Evolutionary conservation across 352 stramenopile species (phyloP), one percentile per base, ranked within the genome.

Genomic region (Blastocystis hominis): DNA sequence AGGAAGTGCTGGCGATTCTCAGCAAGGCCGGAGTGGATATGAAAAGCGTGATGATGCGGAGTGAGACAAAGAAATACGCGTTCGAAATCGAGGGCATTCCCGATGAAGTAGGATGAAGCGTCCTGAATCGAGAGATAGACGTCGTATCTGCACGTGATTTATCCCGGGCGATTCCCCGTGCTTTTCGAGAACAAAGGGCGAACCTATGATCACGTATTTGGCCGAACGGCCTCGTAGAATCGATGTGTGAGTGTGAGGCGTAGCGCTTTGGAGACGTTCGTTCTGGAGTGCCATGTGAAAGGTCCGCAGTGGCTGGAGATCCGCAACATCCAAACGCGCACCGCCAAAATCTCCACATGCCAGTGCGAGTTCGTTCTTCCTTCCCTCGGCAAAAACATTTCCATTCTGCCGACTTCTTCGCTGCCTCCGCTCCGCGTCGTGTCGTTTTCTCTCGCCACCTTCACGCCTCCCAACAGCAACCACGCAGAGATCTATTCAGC

Each of bases 71-170:
- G 47, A 94, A 97, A 63, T 99, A 99, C 89, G 96, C 96, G 0
- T 99, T 99, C 89, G 95, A 98, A 54, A 92, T 97, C 68, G 91
- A 92, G 0, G 93, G 95, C 81, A 95, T 99, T 76, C 97, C 97
- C 2, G 92, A 96, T 15, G 91, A 91, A 34, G 94, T 66, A 20
- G 50, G 59, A 10, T 13, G 4, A 1, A 1, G 15, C 20, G 17
- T 13, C 13, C 4, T 17, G 9, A 7, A 20, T 17, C 68, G 10
- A 68, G n/a, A 46, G 34, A 9, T 69, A 95, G 88, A 97, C 96
- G 40, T 86, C 97, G 80, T 98, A 98, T 88, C 87, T 99, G 38
- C 98, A 99, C 90, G 94, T 98, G 53, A 94, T 97, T 54, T 99
- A 98, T 90, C 92, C 94, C 38, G 94, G 94, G 4, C 94, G 94